Conservation (phyloP, 495 filamentous ascomycete species). For the Massariosphaeria phaeospora region DNA sequence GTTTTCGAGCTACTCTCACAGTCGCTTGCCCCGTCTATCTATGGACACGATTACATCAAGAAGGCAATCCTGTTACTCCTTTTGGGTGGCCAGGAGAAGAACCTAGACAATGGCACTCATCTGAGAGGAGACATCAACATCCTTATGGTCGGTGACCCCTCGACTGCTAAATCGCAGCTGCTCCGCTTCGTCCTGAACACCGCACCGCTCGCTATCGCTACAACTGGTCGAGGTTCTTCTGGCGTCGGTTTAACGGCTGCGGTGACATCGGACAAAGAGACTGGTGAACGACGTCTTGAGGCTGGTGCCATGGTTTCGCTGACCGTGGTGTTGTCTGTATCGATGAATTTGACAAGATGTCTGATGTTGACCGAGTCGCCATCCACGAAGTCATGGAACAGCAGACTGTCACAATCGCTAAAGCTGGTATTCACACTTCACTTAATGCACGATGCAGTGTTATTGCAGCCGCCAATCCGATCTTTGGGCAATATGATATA, state of each 20-base stretch:
- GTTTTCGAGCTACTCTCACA: constrained; percentile 92
- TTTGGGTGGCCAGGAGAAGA: constrained; percentile 97
- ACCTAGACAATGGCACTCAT: constrained; percentile 96
- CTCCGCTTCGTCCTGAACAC: constrained; percentile 97
- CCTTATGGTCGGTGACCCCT: constrained; percentile 98
- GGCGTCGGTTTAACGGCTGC: constrained; percentile 97
- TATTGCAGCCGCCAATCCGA: constrained; percentile 93
- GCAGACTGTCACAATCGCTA: constrained; percentile 98
- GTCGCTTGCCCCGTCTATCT: constrained; percentile 95
- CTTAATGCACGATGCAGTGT: constrained; percentile 97
- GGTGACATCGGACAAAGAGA: constrained; percentile 95
- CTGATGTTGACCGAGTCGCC: constrained; percentile 92
- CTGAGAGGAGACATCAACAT: constrained; percentile 98
- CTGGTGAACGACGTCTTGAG: constrained; percentile 88
- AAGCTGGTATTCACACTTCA: constrained; percentile 96
- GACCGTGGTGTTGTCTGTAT: constrained; percentile 98
- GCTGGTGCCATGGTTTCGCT: constrained; percentile 97
- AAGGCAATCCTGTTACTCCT: constrained; percentile 97
- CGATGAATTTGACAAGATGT: constrained; percentile 99
- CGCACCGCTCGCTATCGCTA: constrained; percentile 92
- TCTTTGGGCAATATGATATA: constrained; percentile 96
- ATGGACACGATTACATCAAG: constrained; percentile 96
- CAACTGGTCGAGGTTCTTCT: constrained; percentile 93
- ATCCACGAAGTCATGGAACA: constrained; percentile 99
- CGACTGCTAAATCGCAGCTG: constrained; percentile 96